A percentile compares a stretch with the other conserved stretches of the same genome.
phyloP scores from a whole-genome alignment of 2,329 filamentous ascomycete genomes.

The Lachnellula willkommii region DNA sequence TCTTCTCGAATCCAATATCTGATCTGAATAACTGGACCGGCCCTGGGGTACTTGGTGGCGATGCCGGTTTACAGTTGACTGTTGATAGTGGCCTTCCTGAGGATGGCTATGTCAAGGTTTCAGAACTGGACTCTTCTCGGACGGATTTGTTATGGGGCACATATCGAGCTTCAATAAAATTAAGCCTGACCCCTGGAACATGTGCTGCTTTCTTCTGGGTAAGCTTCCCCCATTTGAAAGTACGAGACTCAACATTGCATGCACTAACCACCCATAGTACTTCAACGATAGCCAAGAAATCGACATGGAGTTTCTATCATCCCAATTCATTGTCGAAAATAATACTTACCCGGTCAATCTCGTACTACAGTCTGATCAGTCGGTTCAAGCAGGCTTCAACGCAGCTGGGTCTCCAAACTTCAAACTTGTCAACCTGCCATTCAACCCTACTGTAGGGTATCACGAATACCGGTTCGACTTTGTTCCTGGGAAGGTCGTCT shows the following conservation, averaged over 20 bases:
- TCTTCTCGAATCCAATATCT: constrained; percentile 47
- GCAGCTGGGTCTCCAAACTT: constrained; percentile 56
- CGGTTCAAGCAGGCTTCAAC: constrained; percentile 55
- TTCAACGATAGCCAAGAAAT: constrained; percentile 76
- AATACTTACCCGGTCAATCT: constrained; percentile 60
- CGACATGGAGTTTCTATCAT: constrained; percentile 73
- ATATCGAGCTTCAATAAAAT: constrained; percentile 59
- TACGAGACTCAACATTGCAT: background rate
- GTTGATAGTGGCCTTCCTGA: constrained; percentile 41
- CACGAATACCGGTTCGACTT: constrained; percentile 82
- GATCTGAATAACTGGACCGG: constrained; percentile 40
- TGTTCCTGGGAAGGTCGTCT: constrained; percentile 54
- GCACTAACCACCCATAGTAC: constrained; percentile 46
- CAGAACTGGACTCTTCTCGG: constrained; percentile 58
- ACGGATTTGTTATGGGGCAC: constrained; percentile 64
- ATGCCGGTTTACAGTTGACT: constrained; percentile 51
- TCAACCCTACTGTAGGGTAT: constrained; percentile 59
- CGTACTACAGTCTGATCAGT: constrained; percentile 64
- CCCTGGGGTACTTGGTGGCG: constrained; percentile 39
- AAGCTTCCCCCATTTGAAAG: constrained; percentile 16
- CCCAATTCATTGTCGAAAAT: constrained; percentile 50
- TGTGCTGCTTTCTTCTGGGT: constrained; percentile 80
- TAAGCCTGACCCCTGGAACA: constrained; percentile 45
- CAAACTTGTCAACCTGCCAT: constrained; percentile 53
- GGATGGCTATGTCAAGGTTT: constrained; percentile 51